A percentile compares a stretch with the other conserved stretches of the same genome.
Evolutionary conservation across 176 grass and related monocot species (phyloP).

Genomic region (Carex cristatella): DNA sequence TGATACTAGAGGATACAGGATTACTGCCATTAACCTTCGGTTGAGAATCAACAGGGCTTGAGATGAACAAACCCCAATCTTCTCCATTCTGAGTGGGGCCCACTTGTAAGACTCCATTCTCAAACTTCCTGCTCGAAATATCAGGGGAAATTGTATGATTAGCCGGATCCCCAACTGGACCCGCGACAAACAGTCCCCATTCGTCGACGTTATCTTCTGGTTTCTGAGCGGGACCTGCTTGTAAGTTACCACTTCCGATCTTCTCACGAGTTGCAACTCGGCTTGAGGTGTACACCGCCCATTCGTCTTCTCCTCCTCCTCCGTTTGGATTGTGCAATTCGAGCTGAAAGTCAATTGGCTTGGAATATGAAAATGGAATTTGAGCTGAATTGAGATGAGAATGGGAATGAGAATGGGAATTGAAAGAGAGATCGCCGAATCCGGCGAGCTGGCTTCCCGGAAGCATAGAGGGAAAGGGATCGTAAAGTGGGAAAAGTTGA

Average conservation of each 20-base stretch:
- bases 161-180: neutral
- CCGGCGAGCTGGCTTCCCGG: constrained; percentile 7
- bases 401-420: neutral
- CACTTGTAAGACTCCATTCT: constrained; percentile 10
- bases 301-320: constrained; percentile 11
- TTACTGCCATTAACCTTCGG: neutral
- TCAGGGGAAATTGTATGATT: neutral
- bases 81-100: neutral
- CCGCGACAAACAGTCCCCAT: neutral
- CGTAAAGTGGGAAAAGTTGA: constrained; percentile 5
- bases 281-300: constrained; percentile 13
- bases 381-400: constrained; percentile 1
- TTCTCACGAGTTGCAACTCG: neutral
- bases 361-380: neutral
- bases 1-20: neutral
- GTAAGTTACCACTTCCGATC: neutral
- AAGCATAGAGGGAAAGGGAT: neutral
- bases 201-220: neutral
- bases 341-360: neutral
- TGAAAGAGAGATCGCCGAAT: constrained; percentile 21
- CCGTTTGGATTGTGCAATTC: neutral
- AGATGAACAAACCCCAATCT: constrained; percentile 7
- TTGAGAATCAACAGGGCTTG: neutral
- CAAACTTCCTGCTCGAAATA: neutral
- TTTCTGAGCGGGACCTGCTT: neutral